Evolutionary conservation across 2,329 filamentous ascomycete genomes (phyloP).

Genomic region (Fusarium protoensiforme): DNA sequence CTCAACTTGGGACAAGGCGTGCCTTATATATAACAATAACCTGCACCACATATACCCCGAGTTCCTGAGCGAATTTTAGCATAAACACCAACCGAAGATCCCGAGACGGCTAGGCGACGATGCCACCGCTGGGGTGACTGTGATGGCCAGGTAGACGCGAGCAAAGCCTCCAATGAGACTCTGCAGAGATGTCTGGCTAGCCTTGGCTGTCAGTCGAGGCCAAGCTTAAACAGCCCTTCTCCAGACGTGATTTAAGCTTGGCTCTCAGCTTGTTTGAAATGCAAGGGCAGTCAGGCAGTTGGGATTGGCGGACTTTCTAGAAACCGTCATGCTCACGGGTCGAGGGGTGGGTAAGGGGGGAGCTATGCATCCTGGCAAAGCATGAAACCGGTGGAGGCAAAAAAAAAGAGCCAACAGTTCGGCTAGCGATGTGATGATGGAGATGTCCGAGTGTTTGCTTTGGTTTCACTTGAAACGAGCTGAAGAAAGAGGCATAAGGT

Average conservation of each 20-base stretch:
- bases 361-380: slow-evolving; percentile 1
- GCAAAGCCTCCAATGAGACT: slow-evolving; percentile 16
- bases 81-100: background rate
- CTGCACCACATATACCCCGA: background rate
- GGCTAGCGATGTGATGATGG: background rate
- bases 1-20: background rate
- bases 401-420: slow-evolving; percentile 1
- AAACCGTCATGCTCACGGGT: slow-evolving; percentile 1
- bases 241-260: slow-evolving; percentile 7
- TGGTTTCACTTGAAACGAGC: slow-evolving; percentile 18
- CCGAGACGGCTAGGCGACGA: background rate
- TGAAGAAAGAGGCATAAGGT: background rate
- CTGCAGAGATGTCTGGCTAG: background rate
- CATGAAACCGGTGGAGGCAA: slow-evolving; percentile 18
- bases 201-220: background rate
- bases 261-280: slow-evolving; percentile 17
- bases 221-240: slow-evolving; percentile 2
- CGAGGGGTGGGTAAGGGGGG: slow-evolving; percentile 9
- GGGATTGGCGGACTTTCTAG: slow-evolving; percentile 27
- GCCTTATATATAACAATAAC: slow-evolving; percentile 17
- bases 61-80: background rate
- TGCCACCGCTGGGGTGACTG: background rate
- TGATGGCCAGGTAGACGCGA: background rate
- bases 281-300: slow-evolving; percentile 1
- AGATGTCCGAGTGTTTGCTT: background rate